Percentiles rank a stretch among this genome's conserved stretches.
Conservation (phyloP, 768 basidiomycete species). For the Rhodotorula toruloides region DNA sequence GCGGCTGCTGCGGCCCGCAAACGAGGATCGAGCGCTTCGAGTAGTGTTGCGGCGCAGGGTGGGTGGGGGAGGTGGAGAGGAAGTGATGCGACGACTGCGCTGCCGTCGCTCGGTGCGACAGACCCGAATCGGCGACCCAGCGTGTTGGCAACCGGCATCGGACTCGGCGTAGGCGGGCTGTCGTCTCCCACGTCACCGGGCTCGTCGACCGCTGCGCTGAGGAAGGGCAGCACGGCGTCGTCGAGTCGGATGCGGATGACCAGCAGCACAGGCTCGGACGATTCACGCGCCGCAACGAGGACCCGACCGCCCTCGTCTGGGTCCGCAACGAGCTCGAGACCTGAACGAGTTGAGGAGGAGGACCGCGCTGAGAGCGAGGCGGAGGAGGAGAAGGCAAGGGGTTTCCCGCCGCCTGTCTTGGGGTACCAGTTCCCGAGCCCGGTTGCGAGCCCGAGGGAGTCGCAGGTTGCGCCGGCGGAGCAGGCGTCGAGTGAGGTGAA, state of each 20-base stretch:
- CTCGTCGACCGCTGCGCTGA: too few species aligned
- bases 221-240: too few species aligned
- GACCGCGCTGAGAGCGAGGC: not conserved
- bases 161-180: not conserved
- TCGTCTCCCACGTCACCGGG: not conserved
- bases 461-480: not conserved
- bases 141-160: not conserved
- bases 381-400: constrained; percentile 1
- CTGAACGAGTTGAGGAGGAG: not conserved
- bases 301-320: not conserved
- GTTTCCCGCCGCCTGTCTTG: constrained; percentile 25
- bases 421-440: constrained; percentile 33
- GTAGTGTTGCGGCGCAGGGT: constrained; percentile 13
- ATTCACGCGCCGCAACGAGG: not conserved
- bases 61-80: constrained; percentile 1
- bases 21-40: constrained; percentile 25
- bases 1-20: constrained; percentile 2
- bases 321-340: not conserved
- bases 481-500: too few species aligned
- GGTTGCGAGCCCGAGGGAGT: not conserved
- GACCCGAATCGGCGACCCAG: not conserved
- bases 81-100: constrained; percentile 3
- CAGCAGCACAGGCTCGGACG: too few species aligned
- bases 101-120: not conserved
- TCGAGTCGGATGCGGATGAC: too few species aligned